Base-by-base conservation (phyloP, 192 early-diverging fungal genomes). In the Neocallimastix lanati region DNA sequence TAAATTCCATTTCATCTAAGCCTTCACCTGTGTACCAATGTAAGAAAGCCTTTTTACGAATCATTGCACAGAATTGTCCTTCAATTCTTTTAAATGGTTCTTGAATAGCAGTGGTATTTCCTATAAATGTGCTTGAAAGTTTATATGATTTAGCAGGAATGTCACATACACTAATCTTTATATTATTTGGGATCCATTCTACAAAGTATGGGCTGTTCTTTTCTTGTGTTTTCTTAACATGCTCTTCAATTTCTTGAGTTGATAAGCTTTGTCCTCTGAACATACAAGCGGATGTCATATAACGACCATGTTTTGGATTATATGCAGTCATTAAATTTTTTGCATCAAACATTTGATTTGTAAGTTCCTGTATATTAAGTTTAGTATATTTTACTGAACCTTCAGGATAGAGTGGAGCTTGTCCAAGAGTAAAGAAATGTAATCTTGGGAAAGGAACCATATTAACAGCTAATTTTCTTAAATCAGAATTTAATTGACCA, bases 361-460 rank as follows among this genome's bases (percentile, higher is more conserved):
- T 93, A 80, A 94, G 82, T 80, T 94, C 93, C 76, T 94, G 93
- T 37, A 99, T 96, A 29, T 91, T 95, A 83, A 83, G 92, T 90
- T 84, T 95, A 92, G 93, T 96, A 98, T 81, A 67, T n/a, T 89
- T 88, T 82, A 91, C 89, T n/a, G 93, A 92, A 79, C n/a, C 89
- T 88, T 78, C 87, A 87, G 30, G 95, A 89, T 13, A 95, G 96
- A 99, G 89, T 30, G 97, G 96, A 79, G 96, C 96, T 82, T 96
- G 93, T 79, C 96, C 95, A 36, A 95, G 92, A 92, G 96, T 94
- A 88, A 98, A 95, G 89, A 99, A 99, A 88, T 99, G 96, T 79
- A 99, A 92, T 92, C 97, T 96, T 80, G 96, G 96, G 90, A 96
- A 98, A 76, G 97, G 97, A 28, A 86, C 86, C 94, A 97, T 90